Evolutionary conservation across 2,329 filamentous ascomycete genomes (phyloP), one percentile per base, ranked within the genome.

Genomic region (Cercospora sp.): DNA sequence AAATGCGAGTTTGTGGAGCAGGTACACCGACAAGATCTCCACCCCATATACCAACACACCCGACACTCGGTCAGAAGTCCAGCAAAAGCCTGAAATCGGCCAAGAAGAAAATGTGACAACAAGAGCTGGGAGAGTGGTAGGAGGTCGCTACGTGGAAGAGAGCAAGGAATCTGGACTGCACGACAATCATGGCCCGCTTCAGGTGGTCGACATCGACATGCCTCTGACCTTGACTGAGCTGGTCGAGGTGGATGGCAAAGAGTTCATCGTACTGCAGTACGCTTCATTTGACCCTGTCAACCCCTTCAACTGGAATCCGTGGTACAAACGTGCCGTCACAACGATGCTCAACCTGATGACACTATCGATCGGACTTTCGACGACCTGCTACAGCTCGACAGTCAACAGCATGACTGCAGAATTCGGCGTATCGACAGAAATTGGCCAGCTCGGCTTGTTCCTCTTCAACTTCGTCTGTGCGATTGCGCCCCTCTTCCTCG

Each of bases 331-430:
- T 3, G 80, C 82, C 70, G 82, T 85, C 70, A 82, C 82, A 2
- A 69, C 79, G 3, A 79, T 85, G 55, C 81, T 86, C 13, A 84
- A 83, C 71, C 70, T 83, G 12, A 86, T 85, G 84, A 85, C 84
- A 1, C 78, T 86, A 8, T 85, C 85, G 76, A 85, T 85, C 67
- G 84, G 84, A 75, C 79, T 85, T 13, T 84, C 84, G n/a, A 85
- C 84, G 5, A 85, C 84, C 3, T 82, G 83, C 10, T 86, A 85
- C 77, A 83, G 80, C 63, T 83, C 83, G 24, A 84, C 83, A 53
- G 83, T 85, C 71, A 73, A 74, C 63, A 77, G 74, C 63, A 85
- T 86, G 84, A 77, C 75, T 12, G 71, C 74, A 37, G 84, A 85
- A 0, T 74, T 86, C 7, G 79, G 81, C 26, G 78, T 81, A 2